These are phyloP conservation scores for Clonostachys sp. DNA, from an alignment of 2,329 filamentous ascomycete genomes.

Conservation along the genomic window DNA sequence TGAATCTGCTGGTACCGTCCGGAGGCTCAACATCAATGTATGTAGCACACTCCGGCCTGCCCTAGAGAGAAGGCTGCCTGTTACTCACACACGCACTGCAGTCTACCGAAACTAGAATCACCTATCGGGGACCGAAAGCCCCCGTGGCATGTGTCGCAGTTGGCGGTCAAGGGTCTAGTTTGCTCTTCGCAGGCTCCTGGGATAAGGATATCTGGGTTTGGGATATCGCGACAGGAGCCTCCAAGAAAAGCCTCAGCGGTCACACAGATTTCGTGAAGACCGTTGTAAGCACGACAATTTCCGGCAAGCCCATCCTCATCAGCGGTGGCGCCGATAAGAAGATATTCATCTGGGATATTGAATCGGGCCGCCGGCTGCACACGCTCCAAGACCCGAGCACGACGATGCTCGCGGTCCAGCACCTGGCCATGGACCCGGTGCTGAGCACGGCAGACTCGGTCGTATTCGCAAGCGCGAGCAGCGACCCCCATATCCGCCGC, in stretches of 20 bases:
- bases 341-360: slow-evolving; percentile 78
- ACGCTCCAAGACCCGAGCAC: slow-evolving; percentile 70
- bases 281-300: slow-evolving; percentile 58
- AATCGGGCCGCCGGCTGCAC: slow-evolving; percentile 64
- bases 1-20: slow-evolving; percentile 79
- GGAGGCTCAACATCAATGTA: slow-evolving; percentile 72
- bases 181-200: slow-evolving; percentile 86
- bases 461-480: slow-evolving; percentile 73
- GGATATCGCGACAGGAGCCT: slow-evolving; percentile 54
- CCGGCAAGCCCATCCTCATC: slow-evolving; percentile 59
- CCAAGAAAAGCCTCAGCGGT: slow-evolving; percentile 61
- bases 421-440: slow-evolving; percentile 70
- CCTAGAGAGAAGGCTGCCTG: background rate
- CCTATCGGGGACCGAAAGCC: slow-evolving; percentile 70
- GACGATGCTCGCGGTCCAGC: slow-evolving; percentile 73
- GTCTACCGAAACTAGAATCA: slow-evolving; percentile 21
- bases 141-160: slow-evolving; percentile 76
- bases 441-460: slow-evolving; percentile 43
- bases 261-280: slow-evolving; percentile 92
- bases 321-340: slow-evolving; percentile 76
- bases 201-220: slow-evolving; percentile 90
- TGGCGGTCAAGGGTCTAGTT: slow-evolving; percentile 48
- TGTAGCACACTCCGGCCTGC: slow-evolving; percentile 2
- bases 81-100: slow-evolving; percentile 4
- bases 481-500: slow-evolving; percentile 72